phyloP scores from a whole-genome alignment of 257 asterid genomes.

The Plectranthus barbatus region DNA sequence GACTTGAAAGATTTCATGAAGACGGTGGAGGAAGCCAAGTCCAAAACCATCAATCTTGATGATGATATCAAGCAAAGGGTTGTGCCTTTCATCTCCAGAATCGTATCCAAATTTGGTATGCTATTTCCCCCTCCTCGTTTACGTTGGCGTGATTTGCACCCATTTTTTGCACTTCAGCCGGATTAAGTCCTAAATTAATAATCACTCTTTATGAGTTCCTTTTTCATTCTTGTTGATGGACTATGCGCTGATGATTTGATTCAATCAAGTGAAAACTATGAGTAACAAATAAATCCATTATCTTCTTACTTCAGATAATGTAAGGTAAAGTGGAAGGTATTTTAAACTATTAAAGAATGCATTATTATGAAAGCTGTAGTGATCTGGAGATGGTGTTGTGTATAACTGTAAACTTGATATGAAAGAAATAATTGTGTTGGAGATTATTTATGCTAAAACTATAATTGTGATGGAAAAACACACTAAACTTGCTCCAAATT shows the following conservation, averaged over 20 bases:
- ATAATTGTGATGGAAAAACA: too few relatives aligned
- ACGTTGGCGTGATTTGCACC: neutral
- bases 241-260: too few relatives aligned
- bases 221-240: too few relatives aligned
- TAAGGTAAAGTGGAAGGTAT: too few relatives aligned
- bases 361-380: too few relatives aligned
- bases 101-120: constrained; percentile 25
- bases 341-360: neutral
- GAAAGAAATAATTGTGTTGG: neutral
- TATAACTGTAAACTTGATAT: too few relatives aligned
- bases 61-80: constrained; percentile 29
- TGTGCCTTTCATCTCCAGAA: neutral
- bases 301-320: too few relatives aligned
- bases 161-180: too few relatives aligned
- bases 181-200: neutral
- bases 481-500: neutral
- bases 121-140: neutral
- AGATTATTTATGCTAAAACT: neutral
- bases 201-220: neutral
- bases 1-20: constrained; percentile 24
- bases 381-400: too few relatives aligned
- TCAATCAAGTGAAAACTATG: too few relatives aligned
- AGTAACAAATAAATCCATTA: too few relatives aligned
- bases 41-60: constrained; percentile 23
- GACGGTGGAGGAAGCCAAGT: constrained; percentile 8